Evolutionary conservation across 2,329 filamentous ascomycete species (phyloP), one percentile per base, ranked within the genome.

Genomic region (Cladosporium sp.): DNA sequence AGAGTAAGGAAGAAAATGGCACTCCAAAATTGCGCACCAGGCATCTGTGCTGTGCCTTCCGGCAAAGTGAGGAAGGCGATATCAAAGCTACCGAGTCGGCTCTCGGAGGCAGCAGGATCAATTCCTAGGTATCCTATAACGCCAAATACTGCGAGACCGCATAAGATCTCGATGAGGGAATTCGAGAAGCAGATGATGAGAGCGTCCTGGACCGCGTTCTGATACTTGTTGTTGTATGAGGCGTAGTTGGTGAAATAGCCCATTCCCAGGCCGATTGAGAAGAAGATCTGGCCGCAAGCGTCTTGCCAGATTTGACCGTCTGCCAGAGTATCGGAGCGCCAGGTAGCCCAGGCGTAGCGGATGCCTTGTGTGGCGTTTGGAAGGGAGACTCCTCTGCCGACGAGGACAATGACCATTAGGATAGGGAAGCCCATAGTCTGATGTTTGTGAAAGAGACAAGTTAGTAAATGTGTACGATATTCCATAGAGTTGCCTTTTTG

Each of bases 231-330:
- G 61, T 84, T 84, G 68, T 84, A 85, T 0, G 80, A 83, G 0
- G 82, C 82, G 62, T 84, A 85, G 0, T 78, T 79, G 0, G 81
- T 84, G 62, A 83, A 85, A 65, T 82, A 83, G 2, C 82, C 82
- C 63, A 84, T 84, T 1, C 81, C 82, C 19, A 84, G 79, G 3
- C 82, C 82, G 0, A 80, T 84, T 0, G 80, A 83, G 70, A 84
- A 84, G 69, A 84, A 84, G 45, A 84, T 82, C 60, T 85, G 83
- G 1, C 82, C 82, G 5, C 80, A 78, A 2, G 82, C 83, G 14
- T 79, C 82, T 66, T 85, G 82, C 82, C 83, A 85, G 2, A 85
- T 77, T 0, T 74, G 75, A 0, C 81, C 81, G 0, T 74, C 75
- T 5, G 75, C 78, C 0, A 85, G 73, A 61, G 83, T 74, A 3